Percentiles rank a stretch among this genome's conserved stretches.
Conservation (phyloP, 768 basidiomycete species). For the Sistotremastrum niveocremeum region DNA sequence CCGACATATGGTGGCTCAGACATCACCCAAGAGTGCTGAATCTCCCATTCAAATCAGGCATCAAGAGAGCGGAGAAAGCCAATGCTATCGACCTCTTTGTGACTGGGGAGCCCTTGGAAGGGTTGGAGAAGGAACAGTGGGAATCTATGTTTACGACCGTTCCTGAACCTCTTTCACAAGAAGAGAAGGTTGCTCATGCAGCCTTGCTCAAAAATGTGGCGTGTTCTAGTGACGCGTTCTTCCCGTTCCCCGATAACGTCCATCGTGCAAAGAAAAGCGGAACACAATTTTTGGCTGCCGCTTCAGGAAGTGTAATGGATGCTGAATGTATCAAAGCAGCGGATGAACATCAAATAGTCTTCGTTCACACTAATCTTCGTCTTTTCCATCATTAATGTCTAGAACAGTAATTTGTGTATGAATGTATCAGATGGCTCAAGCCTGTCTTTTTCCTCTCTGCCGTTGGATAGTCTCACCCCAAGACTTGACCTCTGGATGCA, state of each 20-base stretch:
- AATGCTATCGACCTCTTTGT: slow-evolving; percentile 98
- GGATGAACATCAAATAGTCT: slow-evolving; percentile 84
- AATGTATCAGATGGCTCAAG: slow-evolving; percentile 1
- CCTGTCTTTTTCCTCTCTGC: slow-evolving; percentile 28
- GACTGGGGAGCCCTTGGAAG: slow-evolving; percentile 76
- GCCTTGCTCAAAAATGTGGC: slow-evolving; percentile 68
- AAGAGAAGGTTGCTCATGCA: slow-evolving; percentile 68
- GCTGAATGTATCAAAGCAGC: slow-evolving; percentile 92
- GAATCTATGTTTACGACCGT: slow-evolving; percentile 69
- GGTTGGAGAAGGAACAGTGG: slow-evolving; percentile 85
- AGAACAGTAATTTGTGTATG: not conserved
- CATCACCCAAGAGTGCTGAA: slow-evolving; percentile 89
- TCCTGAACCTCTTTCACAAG: slow-evolving; percentile 48
- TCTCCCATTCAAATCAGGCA: slow-evolving; percentile 93
- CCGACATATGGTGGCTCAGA: slow-evolving; percentile 99
- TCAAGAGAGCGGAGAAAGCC: slow-evolving; percentile 95
- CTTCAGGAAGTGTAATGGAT: slow-evolving; percentile 95
- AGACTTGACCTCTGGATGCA: slow-evolving; percentile 53
- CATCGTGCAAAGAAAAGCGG: slow-evolving; percentile 87
- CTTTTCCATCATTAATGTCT: slow-evolving; percentile 72
- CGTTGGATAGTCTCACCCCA: slow-evolving; percentile 50
- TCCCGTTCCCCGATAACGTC: slow-evolving; percentile 99
- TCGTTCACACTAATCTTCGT: slow-evolving; percentile 76
- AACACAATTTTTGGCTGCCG: slow-evolving; percentile 82
- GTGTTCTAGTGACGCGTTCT: slow-evolving; percentile 96